phyloP scores from a whole-genome alignment of 208 protist genomes.

The Leishmania tropica region DNA sequence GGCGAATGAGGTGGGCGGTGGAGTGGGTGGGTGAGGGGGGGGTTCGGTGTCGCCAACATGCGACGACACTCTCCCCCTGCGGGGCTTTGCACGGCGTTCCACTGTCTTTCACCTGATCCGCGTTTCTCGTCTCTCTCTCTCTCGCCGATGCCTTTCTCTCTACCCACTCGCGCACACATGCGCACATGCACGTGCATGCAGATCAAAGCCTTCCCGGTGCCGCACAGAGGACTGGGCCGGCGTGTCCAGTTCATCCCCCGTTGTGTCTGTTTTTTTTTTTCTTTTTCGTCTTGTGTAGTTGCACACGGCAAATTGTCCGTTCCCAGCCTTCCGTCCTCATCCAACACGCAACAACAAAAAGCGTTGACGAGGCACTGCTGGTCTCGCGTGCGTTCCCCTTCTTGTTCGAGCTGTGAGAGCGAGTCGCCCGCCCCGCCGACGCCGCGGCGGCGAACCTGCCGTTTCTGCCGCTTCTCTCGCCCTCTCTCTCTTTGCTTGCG shows the following conservation, averaged over 20 bases:
- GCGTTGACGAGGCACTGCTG: background rate
- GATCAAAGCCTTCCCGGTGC: background rate
- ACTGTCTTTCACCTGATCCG: background rate
- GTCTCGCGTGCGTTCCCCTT: background rate
- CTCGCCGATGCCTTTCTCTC: background rate
- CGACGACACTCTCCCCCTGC: background rate
- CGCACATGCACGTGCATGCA: conserved; percentile 16
- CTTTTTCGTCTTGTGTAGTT: background rate
- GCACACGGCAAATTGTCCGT: background rate
- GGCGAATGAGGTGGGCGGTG: background rate
- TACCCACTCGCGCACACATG: conserved; percentile 14
- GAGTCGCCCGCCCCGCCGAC: background rate
- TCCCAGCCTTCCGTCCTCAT: background rate
- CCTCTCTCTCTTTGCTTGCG: too few species aligned
- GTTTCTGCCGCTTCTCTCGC: background rate
- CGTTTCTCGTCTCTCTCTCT: background rate
- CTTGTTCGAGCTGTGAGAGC: background rate
- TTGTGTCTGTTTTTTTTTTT: background rate
- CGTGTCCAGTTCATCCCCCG: background rate
- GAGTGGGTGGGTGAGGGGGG: background rate
- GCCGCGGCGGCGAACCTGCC: background rate
- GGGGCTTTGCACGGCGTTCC: background rate
- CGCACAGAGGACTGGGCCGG: background rate
- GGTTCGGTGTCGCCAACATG: background rate
- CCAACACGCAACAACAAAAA: background rate